Evolutionary conservation across 2,329 filamentous ascomycete genomes (phyloP).

Genomic region (Trichophyton schoenleinii): DNA sequence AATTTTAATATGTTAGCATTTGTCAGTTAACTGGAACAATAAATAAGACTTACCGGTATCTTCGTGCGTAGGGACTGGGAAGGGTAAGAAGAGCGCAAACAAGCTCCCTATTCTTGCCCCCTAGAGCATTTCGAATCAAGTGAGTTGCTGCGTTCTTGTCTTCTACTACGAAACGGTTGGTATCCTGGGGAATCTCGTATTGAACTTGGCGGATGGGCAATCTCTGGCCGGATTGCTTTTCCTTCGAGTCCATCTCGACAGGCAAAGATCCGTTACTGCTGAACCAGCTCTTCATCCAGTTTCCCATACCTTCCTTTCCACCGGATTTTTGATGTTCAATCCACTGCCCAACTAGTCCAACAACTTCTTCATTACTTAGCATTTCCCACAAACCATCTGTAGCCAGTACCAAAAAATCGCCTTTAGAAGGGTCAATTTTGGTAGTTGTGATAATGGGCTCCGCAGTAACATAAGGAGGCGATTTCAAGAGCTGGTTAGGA

Average conservation of each 20-base stretch:
- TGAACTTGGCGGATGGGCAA: constrained; percentile 80
- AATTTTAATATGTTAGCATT: constrained; percentile 19
- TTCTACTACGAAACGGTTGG: constrained; percentile 79
- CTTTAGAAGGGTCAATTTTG: constrained; percentile 73
- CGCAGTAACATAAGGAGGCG: constrained; percentile 91
- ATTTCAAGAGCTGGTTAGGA: constrained; percentile 65
- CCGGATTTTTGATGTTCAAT: constrained; percentile 58
- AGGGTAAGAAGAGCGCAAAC: constrained; percentile 83
- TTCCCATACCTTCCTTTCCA: constrained; percentile 34
- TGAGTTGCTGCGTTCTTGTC: constrained; percentile 96
- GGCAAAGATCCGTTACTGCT: constrained; percentile 49
- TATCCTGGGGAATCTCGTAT: constrained; percentile 61
- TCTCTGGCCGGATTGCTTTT: constrained; percentile 51
- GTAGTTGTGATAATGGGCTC: constrained; percentile 92
- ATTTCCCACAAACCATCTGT: constrained; percentile 98
- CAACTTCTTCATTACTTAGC: constrained; percentile 95
- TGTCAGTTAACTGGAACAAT: neutral
- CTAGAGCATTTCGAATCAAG: constrained; percentile 85
- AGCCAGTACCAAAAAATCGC: constrained; percentile 91
- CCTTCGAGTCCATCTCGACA: constrained; percentile 52
- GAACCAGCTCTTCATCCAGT: constrained; percentile 64
- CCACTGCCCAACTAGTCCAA: constrained; percentile 94
- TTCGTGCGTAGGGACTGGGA: constrained; percentile 76
- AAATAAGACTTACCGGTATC: constrained; percentile 59
- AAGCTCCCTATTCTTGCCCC: constrained; percentile 86